phyloP scores from a whole-genome alignment of 495 filamentous ascomycete species.

The Tuber magnatum region DNA sequence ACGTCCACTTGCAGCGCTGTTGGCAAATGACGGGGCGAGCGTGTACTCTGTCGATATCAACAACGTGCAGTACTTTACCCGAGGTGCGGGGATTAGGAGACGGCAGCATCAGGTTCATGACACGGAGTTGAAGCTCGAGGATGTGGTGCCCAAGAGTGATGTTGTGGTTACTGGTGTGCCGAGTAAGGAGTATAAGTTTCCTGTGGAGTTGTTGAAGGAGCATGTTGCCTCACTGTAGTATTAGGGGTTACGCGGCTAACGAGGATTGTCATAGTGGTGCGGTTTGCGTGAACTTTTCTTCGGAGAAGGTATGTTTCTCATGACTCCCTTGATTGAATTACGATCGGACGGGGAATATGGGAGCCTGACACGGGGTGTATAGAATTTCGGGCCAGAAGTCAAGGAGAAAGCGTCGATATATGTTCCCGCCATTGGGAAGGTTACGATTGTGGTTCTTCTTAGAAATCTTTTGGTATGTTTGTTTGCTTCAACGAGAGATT shows the following conservation, averaged over 20 bases:
- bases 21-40: slow-evolving; percentile 91
- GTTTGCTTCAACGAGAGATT: not conserved
- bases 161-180: slow-evolving; percentile 96
- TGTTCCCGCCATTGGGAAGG: slow-evolving; percentile 92
- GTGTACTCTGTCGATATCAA: slow-evolving; percentile 92
- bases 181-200: slow-evolving; percentile 75
- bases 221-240: not conserved
- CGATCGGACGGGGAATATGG: slow-evolving; percentile 7
- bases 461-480: slow-evolving; percentile 74
- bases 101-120: slow-evolving; percentile 75
- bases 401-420: slow-evolving; percentile 96
- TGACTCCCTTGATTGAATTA: not conserved
- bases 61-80: slow-evolving; percentile 84
- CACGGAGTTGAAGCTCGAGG: slow-evolving; percentile 63
- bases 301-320: slow-evolving; percentile 57
- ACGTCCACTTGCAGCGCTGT: slow-evolving; percentile 81
- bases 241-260: slow-evolving; percentile 7
- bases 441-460: slow-evolving; percentile 86
- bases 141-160: slow-evolving; percentile 78
- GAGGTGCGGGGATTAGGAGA: slow-evolving; percentile 75
- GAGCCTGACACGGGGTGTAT: slow-evolving; percentile 35
- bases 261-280: slow-evolving; percentile 49
- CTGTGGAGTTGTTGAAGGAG: slow-evolving; percentile 68
- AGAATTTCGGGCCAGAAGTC: slow-evolving; percentile 81
- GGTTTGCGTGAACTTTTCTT: slow-evolving; percentile 96